These are phyloP conservation scores for Scleromitrula shiraiana DNA, from an alignment of 2,329 filamentous ascomycete species.

Conservation along the genomic window DNA sequence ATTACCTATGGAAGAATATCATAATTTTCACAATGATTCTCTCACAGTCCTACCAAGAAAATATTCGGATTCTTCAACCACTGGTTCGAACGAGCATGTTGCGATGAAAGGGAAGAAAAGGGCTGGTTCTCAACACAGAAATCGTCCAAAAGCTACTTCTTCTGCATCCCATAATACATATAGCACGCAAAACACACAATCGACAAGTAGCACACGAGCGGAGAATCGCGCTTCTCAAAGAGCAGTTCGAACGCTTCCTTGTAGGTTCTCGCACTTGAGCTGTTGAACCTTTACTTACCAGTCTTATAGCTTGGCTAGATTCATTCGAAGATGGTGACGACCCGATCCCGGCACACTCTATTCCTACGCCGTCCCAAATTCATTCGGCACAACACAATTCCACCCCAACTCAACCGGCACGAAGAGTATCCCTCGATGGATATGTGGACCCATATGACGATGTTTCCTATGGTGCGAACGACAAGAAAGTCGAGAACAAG, in stretches of 20 bases:
- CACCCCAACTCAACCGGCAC: constrained; percentile 14
- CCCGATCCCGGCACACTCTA: constrained; percentile 11
- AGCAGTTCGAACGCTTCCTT: constrained; percentile 25
- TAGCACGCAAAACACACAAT: constrained; percentile 17
- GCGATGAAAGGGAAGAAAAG: constrained; percentile 19
- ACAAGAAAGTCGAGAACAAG: constrained; percentile 23
- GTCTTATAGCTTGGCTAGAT: constrained; percentile 27
- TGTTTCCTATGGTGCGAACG: constrained; percentile 11
- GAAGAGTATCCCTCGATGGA: constrained; percentile 27
- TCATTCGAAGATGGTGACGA: constrained; percentile 27
- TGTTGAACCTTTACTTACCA: constrained; percentile 10
- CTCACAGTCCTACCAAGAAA: constrained; percentile 10
- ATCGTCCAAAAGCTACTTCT: constrained; percentile 19
- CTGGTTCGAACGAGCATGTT: constrained; percentile 18
- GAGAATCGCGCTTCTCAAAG: constrained; percentile 20
- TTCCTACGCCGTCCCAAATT: constrained; percentile 21
- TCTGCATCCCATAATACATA: constrained; percentile 18
- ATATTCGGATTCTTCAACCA: constrained; percentile 18
- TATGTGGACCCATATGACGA: constrained; percentile 26
- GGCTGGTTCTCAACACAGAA: constrained; percentile 10
- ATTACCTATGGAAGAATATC: constrained; percentile 19
- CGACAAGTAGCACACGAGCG: constrained; percentile 20
- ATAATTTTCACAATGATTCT: constrained; percentile 21
- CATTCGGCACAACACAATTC: constrained; percentile 26
- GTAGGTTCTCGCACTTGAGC: constrained; percentile 16